phyloP scores from a whole-genome alignment of 495 filamentous ascomycete species.

The Penicillium dipodomyicola region DNA sequence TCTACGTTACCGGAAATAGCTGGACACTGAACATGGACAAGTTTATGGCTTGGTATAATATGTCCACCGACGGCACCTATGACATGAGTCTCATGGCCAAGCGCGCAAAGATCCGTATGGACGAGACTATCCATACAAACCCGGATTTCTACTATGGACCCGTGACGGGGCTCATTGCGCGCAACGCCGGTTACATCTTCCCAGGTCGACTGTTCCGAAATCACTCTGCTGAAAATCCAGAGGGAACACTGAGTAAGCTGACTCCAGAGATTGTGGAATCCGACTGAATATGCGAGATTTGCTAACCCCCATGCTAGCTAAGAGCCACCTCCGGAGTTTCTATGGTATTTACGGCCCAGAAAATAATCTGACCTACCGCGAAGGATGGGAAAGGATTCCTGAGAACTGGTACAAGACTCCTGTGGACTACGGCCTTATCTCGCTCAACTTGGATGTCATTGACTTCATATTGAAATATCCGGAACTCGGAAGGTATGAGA shows the following conservation, averaged over 20 bases:
- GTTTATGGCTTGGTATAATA: slow-evolving; percentile 40
- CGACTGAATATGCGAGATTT: neutral
- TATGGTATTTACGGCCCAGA: slow-evolving; percentile 42
- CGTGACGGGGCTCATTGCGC: slow-evolving; percentile 46
- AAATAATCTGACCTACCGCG: slow-evolving; percentile 40
- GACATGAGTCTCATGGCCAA: slow-evolving; percentile 38
- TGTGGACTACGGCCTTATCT: slow-evolving; percentile 35
- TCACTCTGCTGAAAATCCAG: slow-evolving; percentile 44
- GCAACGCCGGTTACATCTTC: slow-evolving; percentile 50
- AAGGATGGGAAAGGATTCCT: slow-evolving; percentile 54
- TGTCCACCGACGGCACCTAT: slow-evolving; percentile 37
- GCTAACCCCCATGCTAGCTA: slow-evolving; percentile 26
- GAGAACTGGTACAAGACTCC: slow-evolving; percentile 61
- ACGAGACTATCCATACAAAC: slow-evolving; percentile 49
- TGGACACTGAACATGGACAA: slow-evolving; percentile 43
- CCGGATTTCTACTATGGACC: slow-evolving; percentile 55
- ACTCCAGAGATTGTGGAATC: neutral
- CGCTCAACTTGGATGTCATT: slow-evolving; percentile 42
- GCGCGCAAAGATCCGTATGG: slow-evolving; percentile 39
- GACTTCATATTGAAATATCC: slow-evolving; percentile 37
- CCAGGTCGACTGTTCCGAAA: slow-evolving; percentile 46
- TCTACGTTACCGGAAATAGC: slow-evolving; percentile 47
- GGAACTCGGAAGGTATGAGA: slow-evolving; percentile 36
- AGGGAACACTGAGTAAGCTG: slow-evolving; percentile 40
- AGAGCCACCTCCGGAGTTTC: slow-evolving; percentile 46